A percentile compares a stretch with the other conserved stretches of the same genome.
phyloP scores from a whole-genome alignment of 2,329 filamentous ascomycete genomes.

The Aspergillus sojae region DNA sequence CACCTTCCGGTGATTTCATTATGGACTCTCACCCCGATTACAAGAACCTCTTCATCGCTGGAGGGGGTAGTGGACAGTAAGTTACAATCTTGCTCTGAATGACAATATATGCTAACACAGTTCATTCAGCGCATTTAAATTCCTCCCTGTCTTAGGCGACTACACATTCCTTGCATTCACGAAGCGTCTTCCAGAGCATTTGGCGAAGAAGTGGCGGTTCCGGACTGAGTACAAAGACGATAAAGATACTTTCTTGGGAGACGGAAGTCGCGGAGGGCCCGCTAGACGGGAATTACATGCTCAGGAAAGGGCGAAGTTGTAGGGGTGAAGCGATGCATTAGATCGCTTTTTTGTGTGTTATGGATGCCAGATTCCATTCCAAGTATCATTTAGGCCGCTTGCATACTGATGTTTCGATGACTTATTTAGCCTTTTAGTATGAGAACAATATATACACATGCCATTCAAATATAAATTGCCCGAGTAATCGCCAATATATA shows the following conservation, averaged over 20 bases:
- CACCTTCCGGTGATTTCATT: constrained; percentile 38
- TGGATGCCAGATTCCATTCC: not conserved
- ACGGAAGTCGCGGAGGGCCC: constrained; percentile 24
- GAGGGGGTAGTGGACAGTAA: constrained; percentile 18
- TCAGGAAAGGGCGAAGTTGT: constrained; percentile 9
- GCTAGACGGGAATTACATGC: constrained; percentile 6
- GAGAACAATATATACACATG: not conserved
- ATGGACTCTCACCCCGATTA: constrained; percentile 39
- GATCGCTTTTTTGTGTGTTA: not conserved
- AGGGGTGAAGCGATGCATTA: not conserved
- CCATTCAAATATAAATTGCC: fast-evolving
- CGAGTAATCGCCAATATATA: not conserved
- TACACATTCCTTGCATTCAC: constrained; percentile 45
- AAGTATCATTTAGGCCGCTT: not conserved
- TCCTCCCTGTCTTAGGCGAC: constrained; percentile 65
- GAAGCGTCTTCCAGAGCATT: not conserved
- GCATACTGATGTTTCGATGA: not conserved
- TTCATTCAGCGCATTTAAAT: constrained; percentile 61
- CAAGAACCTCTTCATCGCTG: constrained; percentile 12
- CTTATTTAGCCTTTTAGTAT: not conserved
- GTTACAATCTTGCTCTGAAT: not conserved
- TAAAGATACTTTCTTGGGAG: constrained; percentile 16
- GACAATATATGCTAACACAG: not conserved
- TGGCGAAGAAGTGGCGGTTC: constrained; percentile 24
- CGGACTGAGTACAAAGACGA: constrained; percentile 11